Conservation (phyloP, 768 basidiomycete genomes). For the Boletus patriciae region DNA sequence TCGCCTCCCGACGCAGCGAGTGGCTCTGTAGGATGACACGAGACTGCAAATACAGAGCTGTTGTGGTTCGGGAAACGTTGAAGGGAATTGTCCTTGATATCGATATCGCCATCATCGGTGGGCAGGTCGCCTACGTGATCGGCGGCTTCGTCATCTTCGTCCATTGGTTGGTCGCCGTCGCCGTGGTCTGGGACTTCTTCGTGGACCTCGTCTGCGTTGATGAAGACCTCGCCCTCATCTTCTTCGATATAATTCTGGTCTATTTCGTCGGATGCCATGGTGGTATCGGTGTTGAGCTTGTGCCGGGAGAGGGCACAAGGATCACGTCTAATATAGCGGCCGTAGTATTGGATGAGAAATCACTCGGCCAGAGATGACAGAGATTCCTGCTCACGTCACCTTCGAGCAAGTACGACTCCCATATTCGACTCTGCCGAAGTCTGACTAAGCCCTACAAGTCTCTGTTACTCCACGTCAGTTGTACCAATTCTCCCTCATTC, state of each 20-base stretch:
- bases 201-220: conserved; percentile 64
- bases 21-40: conserved; percentile 77
- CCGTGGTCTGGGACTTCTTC: conserved; percentile 57
- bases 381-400: not conserved
- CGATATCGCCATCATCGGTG: conserved; percentile 37
- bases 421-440: no score
- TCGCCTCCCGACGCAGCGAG: conserved; percentile 92
- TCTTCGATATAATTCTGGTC: conserved; percentile 38
- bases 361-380: conserved; percentile 10
- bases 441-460: conserved; percentile 22
- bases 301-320: not conserved
- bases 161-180: conserved; percentile 70
- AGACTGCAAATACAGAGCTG: conserved; percentile 79
- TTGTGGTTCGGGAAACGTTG: conserved; percentile 68
- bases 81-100: conserved; percentile 60
- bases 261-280: conserved; percentile 37
- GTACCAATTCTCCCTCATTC: conserved; percentile 18
- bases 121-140: conserved; percentile 48
- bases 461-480: conserved; percentile 32
- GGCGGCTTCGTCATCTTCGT: conserved; percentile 60
- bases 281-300: conserved; percentile 2
- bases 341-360: conserved; percentile 26
- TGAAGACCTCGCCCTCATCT: conserved; percentile 58
- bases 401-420: not conserved
- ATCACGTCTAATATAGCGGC: not conserved